phyloP scores from a whole-genome alignment of 1,284 basidiomycete species.

The Apiotrichum gamsii region DNA sequence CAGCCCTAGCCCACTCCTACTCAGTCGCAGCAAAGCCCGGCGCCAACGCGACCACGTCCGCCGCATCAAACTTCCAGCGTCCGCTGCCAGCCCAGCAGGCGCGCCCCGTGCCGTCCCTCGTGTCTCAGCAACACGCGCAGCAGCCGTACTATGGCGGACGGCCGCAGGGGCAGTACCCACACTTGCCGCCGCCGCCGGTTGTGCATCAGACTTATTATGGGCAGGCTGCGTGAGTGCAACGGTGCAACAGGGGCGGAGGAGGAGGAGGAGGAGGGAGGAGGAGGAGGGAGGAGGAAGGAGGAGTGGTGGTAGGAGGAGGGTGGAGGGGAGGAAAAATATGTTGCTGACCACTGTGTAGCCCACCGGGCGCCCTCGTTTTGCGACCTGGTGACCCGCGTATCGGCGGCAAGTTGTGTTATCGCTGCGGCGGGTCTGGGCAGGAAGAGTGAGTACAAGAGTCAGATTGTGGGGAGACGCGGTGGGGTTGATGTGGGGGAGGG shows the following conservation, averaged over 20 bases:
- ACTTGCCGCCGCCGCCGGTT: too few species aligned
- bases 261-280: too few species aligned
- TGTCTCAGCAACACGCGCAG: constrained; percentile 1
- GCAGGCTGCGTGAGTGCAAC: too few species aligned
- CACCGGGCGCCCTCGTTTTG: constrained; percentile 32
- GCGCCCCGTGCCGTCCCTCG: background rate
- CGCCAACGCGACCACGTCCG: constrained; percentile 23
- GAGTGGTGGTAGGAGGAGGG: too few species aligned
- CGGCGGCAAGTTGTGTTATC: constrained; percentile 38
- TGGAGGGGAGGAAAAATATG: too few species aligned
- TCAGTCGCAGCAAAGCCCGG: constrained; percentile 16
- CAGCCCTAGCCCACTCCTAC: constrained; percentile 40
- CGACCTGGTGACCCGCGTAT: constrained; percentile 42
- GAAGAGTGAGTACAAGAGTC: constrained; percentile 32
- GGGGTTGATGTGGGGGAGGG: too few species aligned
- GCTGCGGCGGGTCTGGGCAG: constrained; percentile 35
- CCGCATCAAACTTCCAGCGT: constrained; percentile 37
- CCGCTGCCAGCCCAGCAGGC: constrained; percentile 24
- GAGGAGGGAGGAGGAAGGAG: too few species aligned
- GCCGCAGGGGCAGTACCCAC: too few species aligned
- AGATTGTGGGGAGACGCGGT: too few species aligned
- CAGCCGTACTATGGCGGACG: constrained; percentile 2
- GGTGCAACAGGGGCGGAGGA: too few species aligned
- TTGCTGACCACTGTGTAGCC: too few species aligned
- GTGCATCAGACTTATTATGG: too few species aligned